Percentiles rank a stretch among this genome's conserved stretches.
phyloP scores from a whole-genome alignment of 495 filamentous ascomycete genomes.

The Talaromyces stipitatus region DNA sequence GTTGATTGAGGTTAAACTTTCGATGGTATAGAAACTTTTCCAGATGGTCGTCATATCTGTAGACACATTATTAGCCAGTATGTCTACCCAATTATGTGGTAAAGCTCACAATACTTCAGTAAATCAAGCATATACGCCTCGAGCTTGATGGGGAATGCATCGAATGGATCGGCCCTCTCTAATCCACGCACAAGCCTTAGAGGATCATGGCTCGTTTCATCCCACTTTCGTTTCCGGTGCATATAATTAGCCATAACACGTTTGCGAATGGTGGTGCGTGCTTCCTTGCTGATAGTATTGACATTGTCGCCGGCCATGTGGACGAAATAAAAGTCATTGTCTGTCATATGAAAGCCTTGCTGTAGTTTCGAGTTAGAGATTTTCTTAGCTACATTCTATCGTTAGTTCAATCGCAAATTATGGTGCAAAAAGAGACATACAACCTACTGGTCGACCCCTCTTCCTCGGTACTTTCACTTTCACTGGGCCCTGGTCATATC shows the following conservation, averaged over 20 bases:
- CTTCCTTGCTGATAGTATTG: conserved; percentile 9
- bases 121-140: conserved; percentile 6
- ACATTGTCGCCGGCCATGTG: neutral
- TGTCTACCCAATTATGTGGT: neutral
- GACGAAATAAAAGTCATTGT: neutral
- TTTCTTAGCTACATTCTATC: neutral
- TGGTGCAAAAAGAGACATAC: neutral
- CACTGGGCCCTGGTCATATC: neutral
- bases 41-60: conserved; percentile 1
- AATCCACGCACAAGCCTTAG: neutral
- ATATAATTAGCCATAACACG: conserved; percentile 31
- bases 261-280: conserved; percentile 34
- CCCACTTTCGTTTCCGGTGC: neutral
- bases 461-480: neutral
- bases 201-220: neutral
- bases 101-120: neutral
- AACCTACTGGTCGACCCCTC: conserved; percentile 1
- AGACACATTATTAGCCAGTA: neutral
- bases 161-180: neutral
- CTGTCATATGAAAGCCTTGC: neutral
- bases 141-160: neutral
- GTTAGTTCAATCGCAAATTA: too few species aligned
- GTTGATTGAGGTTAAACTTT: neutral
- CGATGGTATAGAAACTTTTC: conserved; percentile 1
- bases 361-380: neutral